Base-by-base conservation (phyloP, 139 green algal genomes). In the Volvox reticuliferus region DNA sequence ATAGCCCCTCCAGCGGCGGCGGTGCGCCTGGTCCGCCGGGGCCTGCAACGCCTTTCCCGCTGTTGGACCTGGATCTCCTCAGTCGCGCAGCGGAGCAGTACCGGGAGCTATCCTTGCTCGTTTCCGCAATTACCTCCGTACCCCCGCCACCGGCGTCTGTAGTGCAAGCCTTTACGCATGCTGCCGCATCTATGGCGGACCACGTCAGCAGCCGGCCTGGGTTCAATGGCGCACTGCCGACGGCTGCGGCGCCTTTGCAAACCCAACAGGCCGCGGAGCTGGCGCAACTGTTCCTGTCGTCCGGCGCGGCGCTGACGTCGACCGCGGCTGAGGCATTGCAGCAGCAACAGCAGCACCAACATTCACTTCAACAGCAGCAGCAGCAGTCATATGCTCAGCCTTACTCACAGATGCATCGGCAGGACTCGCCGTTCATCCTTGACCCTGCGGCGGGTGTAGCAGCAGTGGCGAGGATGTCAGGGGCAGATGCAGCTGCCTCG, bases 11-110 rank as follows among this genome's bases (percentile, higher is more conserved):
- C 36, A 12, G 17, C 28, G 36, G 65, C 20, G 36, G 65, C 20
- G 65, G 84, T 33, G 36, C 67, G 22, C 67, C 35, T 17, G 36
- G 33, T 67, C 63, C 65, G 16, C 32, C 35, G 62, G 82, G 24
- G 62, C 1, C 1, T 20, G 62, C 37, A 37, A 32, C 22, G 22
- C 33, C 82, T 21, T 61, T 24, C 32, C 26, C 28, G 3, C 5
- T 81, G 17, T 75, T 90, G 73, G 86, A 90, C 24, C 44, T 90
- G 50, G 86, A 90, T 1, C 73, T 90, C 1, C 86, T 90, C 30
- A 76, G 28, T n/a, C 86, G 73, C 12, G 86, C 86, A 2, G 86
- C 86, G 2, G 86, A 90, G 86, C 86, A 90, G 86, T 90, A 90
- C 73, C 86, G 86, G 12, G 86, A 90, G 86, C 86, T 90, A 55